Conservation (phyloP, 1,284 basidiomycete genomes). For the Leccinum subspadiceum region DNA sequence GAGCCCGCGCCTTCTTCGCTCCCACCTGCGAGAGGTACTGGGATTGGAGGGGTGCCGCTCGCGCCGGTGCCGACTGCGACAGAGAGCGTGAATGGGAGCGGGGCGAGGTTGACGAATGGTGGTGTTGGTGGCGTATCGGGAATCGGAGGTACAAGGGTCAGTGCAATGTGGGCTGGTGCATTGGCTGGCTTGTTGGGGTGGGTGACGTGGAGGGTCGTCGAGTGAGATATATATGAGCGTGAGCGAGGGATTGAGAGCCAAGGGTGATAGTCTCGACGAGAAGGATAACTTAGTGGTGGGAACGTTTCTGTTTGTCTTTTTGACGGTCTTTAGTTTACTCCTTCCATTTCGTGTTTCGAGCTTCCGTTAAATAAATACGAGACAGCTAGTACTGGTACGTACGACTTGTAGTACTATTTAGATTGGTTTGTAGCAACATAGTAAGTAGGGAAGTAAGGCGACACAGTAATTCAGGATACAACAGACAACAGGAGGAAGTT, state of each 20-base stretch:
- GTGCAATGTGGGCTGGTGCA: slow-evolving; percentile 14
- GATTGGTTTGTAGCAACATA: neutral
- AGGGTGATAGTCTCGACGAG: neutral
- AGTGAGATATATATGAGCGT: neutral
- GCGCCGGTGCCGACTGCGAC: slow-evolving; percentile 20
- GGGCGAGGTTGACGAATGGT: neutral
- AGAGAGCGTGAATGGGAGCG: neutral
- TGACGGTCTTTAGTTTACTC: neutral
- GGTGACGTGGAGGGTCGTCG: slow-evolving; percentile 17
- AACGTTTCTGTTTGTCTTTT: neutral
- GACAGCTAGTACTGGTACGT: neutral
- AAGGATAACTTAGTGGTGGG: neutral
- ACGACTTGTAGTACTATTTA: neutral
- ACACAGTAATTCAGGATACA: neutral
- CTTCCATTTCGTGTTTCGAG: neutral
- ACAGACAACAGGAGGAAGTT: neutral
- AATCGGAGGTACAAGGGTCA: slow-evolving; percentile 7
- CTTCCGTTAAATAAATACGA: neutral
- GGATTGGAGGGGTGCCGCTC: slow-evolving; percentile 30
- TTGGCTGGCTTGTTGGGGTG: slow-evolving; percentile 16
- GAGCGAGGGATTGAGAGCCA: neutral
- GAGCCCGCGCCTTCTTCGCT: slow-evolving; percentile 28
- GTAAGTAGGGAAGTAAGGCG: neutral
- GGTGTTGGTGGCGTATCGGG: slow-evolving; percentile 14
- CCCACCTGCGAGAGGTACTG: slow-evolving; percentile 19